Base-by-base conservation (phyloP, 306 rosid species). In the Quercus bicolor region DNA sequence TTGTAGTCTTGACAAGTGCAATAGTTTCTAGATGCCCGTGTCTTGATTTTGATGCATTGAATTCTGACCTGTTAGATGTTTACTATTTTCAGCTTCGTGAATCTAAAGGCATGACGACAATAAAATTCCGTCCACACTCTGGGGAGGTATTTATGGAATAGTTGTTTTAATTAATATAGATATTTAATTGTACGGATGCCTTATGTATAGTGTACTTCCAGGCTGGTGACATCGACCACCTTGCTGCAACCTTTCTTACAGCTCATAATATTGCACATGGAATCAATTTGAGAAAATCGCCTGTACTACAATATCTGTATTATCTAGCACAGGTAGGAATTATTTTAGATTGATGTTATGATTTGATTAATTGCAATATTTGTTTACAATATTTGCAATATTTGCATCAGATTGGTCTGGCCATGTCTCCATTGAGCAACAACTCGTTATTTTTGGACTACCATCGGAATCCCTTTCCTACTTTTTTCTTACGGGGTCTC, bases 151-250 rank as follows among this genome's bases (percentile, higher is more conserved):
- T 31, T 53, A 56, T 70, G 21, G 14, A 31, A 83, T 37, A 19
- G 57, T 20, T 75, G 61, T 77, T 74, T 57, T 79, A 37, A 73
- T 76, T 57, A 55, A 29, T 73, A 26, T 70, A 21, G 6, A 55
- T 61, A 18, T 70, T 73, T 56, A 71, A 61, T 74, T 74, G 62
- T 45, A 33, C 65, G 56, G 37, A 70, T 37, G 48, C 29, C 73
- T 84, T 65, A 87, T 77, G 76, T 75, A 31, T 84, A 52, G 28
- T 75, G 61, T 80, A 18, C 54, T 40, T 85, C 73, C 90, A 94
- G 97, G 95, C 98, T 55, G 98, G 98, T 81, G 97, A 94, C 87
- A 88, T 94, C 79, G 98, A 94, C 89, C 98, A 94, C 84, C 98
- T 94, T 75, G 97, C 98, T 61, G 95, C 98, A 72, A 90, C 98